Percentiles rank a stretch among this genome's conserved stretches.
Evolutionary conservation across 2,329 filamentous ascomycete species (phyloP).

Genomic region (Fusarium continuum): DNA sequence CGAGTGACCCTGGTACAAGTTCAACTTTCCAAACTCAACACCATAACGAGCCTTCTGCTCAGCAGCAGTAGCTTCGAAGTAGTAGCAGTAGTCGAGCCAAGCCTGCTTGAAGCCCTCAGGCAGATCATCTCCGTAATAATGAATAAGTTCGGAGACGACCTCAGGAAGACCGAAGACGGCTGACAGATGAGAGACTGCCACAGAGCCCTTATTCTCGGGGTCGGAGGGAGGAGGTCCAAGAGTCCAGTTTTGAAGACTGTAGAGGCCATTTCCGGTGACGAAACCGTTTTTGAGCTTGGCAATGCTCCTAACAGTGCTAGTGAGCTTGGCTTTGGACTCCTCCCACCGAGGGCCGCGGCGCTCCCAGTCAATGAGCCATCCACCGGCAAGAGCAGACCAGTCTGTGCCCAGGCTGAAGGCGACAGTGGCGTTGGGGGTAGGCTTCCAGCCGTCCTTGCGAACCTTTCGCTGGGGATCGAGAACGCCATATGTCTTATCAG

Average conservation of each 20-base stretch:
- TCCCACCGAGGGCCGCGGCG: constrained; percentile 62
- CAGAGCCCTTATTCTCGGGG: constrained; percentile 59
- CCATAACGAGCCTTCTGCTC: constrained; percentile 66
- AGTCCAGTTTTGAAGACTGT: constrained; percentile 59
- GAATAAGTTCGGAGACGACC: constrained; percentile 63
- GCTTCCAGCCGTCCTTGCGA: constrained; percentile 60
- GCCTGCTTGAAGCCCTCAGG: constrained; percentile 61
- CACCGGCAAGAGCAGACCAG: constrained; percentile 65
- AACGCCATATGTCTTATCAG: constrained; percentile 60
- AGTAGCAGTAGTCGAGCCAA: constrained; percentile 69
- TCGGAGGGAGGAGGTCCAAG: constrained; percentile 63
- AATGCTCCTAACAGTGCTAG: constrained; percentile 59
- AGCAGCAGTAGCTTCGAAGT: constrained; percentile 58
- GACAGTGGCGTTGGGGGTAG: constrained; percentile 52
- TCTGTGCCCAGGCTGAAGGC: constrained; percentile 67
- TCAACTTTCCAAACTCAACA: constrained; percentile 56
- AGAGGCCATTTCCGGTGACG: constrained; percentile 63
- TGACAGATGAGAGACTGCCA: constrained; percentile 64
- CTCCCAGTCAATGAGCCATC: constrained; percentile 70
- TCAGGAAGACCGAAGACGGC: constrained; percentile 68
- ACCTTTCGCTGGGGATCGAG: constrained; percentile 69
- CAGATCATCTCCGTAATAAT: constrained; percentile 56
- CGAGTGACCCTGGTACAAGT: constrained; percentile 65
- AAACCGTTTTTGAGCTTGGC: constrained; percentile 66
- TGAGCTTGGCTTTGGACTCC: constrained; percentile 61